These are phyloP conservation scores for Coemansia sp. DNA, from an alignment of 192 early-diverging fungal genomes.

Conservation along the genomic window DNA sequence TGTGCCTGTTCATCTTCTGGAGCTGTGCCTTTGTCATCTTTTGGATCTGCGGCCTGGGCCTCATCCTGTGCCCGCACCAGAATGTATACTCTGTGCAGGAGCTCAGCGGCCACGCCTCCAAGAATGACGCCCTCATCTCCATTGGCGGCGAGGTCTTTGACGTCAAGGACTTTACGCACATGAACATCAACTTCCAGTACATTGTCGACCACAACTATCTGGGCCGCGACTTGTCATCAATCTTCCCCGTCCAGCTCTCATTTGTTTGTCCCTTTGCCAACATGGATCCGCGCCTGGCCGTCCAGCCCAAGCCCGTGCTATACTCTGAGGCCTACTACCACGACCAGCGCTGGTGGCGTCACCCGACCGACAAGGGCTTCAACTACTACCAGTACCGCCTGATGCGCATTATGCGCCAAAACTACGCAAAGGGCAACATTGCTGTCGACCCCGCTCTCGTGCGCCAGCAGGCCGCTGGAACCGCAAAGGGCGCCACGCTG, in stretches of 20 bases:
- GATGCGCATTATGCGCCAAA: constrained; percentile 57
- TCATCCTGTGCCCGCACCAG: constrained; percentile 70
- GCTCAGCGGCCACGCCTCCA: constrained; percentile 56
- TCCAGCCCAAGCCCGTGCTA: constrained; percentile 50
- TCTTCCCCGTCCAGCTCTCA: constrained; percentile 69
- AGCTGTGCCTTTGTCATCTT: constrained; percentile 79
- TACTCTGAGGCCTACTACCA: constrained; percentile 64
- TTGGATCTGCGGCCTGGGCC: constrained; percentile 74
- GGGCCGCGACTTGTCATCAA: constrained; percentile 60
- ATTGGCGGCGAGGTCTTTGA: constrained; percentile 85
- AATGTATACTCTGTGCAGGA: constrained; percentile 69
- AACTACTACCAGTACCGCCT: constrained; percentile 70
- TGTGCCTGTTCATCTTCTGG: constrained; percentile 81
- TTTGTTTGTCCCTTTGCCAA: constrained; percentile 57
- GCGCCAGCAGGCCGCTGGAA: constrained; percentile 51
- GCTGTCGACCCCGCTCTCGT: constrained; percentile 61
- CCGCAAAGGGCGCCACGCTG: constrained; percentile 27
- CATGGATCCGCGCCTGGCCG: constrained; percentile 55
- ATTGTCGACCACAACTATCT: constrained; percentile 57
- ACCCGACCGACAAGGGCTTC: constrained; percentile 56
- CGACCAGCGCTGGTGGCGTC: constrained; percentile 67
- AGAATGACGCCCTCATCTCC: constrained; percentile 60
- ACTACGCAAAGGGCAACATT: constrained; percentile 65
- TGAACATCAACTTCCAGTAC: constrained; percentile 52
- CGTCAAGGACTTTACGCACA: constrained; percentile 60